phyloP scores from a whole-genome alignment of 2,329 filamentous ascomycete species.

The Colletotrichum lentis region DNA sequence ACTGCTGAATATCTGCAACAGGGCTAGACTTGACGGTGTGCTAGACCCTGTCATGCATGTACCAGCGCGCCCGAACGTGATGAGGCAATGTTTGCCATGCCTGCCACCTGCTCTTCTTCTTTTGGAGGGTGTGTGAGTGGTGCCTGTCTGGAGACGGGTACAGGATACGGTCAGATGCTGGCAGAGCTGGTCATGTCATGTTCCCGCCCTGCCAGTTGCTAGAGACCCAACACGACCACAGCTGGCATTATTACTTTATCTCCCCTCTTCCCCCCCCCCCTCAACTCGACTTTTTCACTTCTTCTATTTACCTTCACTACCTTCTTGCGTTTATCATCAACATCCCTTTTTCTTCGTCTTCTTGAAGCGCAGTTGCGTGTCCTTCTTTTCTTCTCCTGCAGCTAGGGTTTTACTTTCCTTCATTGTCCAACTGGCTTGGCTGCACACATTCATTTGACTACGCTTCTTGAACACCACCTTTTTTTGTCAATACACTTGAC shows the following conservation, averaged over 20 bases:
- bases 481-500: constrained; percentile 38
- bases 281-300: constrained; percentile 35
- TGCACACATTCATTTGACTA: constrained; percentile 63
- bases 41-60: constrained; percentile 48
- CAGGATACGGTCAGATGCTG: constrained; percentile 16
- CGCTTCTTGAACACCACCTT: constrained; percentile 53
- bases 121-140: constrained; percentile 14
- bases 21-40: constrained; percentile 51
- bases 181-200: background rate
- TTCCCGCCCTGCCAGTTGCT: constrained; percentile 37
- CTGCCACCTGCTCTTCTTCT: constrained; percentile 31
- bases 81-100: constrained; percentile 40
- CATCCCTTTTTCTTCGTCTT: constrained; percentile 50
- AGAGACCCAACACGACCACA: constrained; percentile 18
- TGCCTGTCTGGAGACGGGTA: constrained; percentile 15
- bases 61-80: constrained; percentile 36
- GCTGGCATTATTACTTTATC: constrained; percentile 46
- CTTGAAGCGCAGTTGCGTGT: constrained; percentile 48
- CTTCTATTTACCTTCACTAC: constrained; percentile 44
- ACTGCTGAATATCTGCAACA: constrained; percentile 49
- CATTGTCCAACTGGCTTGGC: constrained; percentile 65
- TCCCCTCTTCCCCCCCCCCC: constrained; percentile 32
- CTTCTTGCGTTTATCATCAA: constrained; percentile 42
- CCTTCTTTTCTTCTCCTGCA: constrained; percentile 54
- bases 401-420: constrained; percentile 54